A percentile compares a stretch with the other conserved stretches of the same genome.
These are phyloP conservation scores for Sporothrix curviconia DNA, from an alignment of 2,329 filamentous ascomycete species.

Conservation along the genomic window DNA sequence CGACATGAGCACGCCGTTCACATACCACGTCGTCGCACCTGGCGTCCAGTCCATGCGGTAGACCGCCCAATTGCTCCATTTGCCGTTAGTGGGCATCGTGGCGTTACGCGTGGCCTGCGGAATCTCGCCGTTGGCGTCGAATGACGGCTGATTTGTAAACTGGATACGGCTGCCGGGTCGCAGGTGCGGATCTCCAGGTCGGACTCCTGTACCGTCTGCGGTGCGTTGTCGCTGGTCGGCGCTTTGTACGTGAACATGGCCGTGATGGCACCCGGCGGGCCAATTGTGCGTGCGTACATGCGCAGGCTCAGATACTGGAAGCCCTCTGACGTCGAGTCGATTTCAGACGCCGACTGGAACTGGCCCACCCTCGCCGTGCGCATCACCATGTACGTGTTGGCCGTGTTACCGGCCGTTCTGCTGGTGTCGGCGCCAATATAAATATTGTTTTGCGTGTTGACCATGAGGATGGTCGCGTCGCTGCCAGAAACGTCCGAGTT, in stretches of 20 bases:
- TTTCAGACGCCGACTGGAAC: constrained; percentile 27
- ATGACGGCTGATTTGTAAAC: constrained; percentile 48
- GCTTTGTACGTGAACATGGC: constrained; percentile 32
- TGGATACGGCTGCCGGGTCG: constrained; percentile 31
- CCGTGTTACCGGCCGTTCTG: too few species aligned
- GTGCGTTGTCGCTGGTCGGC: constrained; percentile 20
- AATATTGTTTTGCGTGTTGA: constrained; percentile 35
- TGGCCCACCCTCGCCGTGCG: constrained; percentile 16
- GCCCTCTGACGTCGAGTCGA: constrained; percentile 25
- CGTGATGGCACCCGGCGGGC: constrained; percentile 27
- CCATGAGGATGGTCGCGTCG: constrained; percentile 31
- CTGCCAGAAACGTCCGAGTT: constrained; percentile 20
- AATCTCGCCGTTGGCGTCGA: constrained; percentile 35
- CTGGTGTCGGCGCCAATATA: too few species aligned
- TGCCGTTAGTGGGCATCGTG: constrained; percentile 28
- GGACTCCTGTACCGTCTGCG: constrained; percentile 27
- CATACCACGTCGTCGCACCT: constrained; percentile 41
- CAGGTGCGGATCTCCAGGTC: constrained; percentile 37
- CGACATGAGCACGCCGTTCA: constrained; percentile 38
- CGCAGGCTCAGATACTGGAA: constrained; percentile 29
- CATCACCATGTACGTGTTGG: constrained; percentile 20
- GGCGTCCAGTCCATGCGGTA: constrained; percentile 48
- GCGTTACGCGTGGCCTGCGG: constrained; percentile 35
- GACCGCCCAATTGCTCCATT: constrained; percentile 43
- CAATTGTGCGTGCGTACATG: constrained; percentile 28